These are phyloP conservation scores for Leptosphaerulina australis DNA, from an alignment of 2,329 filamentous ascomycete genomes.

Conservation along the genomic window DNA sequence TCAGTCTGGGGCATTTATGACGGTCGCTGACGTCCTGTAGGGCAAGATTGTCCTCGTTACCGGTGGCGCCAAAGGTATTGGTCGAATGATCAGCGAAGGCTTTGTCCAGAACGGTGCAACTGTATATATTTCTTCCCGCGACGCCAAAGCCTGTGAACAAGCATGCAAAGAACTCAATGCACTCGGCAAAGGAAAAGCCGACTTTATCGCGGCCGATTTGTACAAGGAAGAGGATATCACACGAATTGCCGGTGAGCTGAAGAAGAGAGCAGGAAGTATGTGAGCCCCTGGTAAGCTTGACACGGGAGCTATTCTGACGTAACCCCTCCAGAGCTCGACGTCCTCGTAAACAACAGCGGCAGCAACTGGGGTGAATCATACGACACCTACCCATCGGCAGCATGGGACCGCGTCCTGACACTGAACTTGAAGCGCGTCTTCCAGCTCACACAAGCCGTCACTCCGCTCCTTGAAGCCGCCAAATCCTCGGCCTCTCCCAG, in stretches of 20 bases:
- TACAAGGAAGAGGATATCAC: constrained; percentile 66
- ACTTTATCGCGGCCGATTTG: constrained; percentile 67
- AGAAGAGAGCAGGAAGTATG: constrained; percentile 55
- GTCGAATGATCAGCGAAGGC: constrained; percentile 70
- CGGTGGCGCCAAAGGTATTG: constrained; percentile 63
- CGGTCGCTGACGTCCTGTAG: constrained; percentile 20
- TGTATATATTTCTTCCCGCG: constrained; percentile 73
- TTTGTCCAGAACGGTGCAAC: constrained; percentile 69
- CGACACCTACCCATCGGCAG: constrained; percentile 60
- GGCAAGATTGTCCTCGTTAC: constrained; percentile 56
- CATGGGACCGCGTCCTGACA: constrained; percentile 64
- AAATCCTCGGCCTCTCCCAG: constrained; percentile 55
- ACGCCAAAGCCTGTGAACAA: constrained; percentile 65
- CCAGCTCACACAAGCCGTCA: constrained; percentile 67
- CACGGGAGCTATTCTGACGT: not conserved
- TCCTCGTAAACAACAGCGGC: constrained; percentile 71
- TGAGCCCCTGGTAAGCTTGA: not conserved
- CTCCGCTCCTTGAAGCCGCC: constrained; percentile 65
- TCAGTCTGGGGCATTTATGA: not conserved
- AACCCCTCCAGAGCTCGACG: constrained; percentile 56
- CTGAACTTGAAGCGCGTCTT: constrained; percentile 69
- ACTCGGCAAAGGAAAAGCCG: constrained; percentile 62
- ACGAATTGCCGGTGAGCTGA: constrained; percentile 63
- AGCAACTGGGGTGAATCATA: constrained; percentile 68
- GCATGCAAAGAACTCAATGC: constrained; percentile 64